Base-by-base conservation (phyloP, 176 grass and related monocot genomes). In the Avena insularis region DNA sequence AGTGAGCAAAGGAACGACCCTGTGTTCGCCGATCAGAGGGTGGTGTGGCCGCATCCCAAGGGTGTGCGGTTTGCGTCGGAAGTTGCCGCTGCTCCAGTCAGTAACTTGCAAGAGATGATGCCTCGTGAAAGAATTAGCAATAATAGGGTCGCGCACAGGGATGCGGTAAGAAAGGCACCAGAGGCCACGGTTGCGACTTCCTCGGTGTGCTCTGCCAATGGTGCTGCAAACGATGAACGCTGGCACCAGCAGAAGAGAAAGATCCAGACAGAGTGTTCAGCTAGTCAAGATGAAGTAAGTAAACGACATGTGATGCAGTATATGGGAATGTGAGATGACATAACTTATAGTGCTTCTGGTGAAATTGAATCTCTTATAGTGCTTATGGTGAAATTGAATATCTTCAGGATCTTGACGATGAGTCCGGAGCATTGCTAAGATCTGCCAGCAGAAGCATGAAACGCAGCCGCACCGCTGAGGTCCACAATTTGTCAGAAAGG, bases 401-500 rank as follows among this genome's bases (percentile, higher is more conserved):
- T 20, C 59, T 91, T 79, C 76, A 91, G 89, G 89, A 87, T 76
- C 33, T 68, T 68, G 85, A 93, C n/a, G 93, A 98, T 80, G 92
- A 92, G 48, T 88, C 88, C 3, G 70, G 48, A 50, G 84, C 13
- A 12, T 57, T 85, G 73, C 84, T 60, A 85, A 90, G 77, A 78
- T 88, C 80, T 31, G 83, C 71, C 68, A 66, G 64, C 54, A 88
- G 74, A 76, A 83, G 87, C 66, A 63, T 83, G 38, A 98, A 95
- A 87, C 88, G 93, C 82, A 94, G 88, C 48, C 90, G 92, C 84
- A 91, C 88, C 4, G 88, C 96, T 2, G 90, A 95, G 84, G 96
- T 95, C 66, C 96, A 98, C 77, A 98, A 95, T 91, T 90, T 98
- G 71, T 95, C 93, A 63, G 96, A 98, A 94, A 91, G 93, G 87